These are phyloP conservation scores for Penicillium chermesinum DNA, from an alignment of 495 filamentous ascomycete genomes.

Conservation along the genomic window DNA sequence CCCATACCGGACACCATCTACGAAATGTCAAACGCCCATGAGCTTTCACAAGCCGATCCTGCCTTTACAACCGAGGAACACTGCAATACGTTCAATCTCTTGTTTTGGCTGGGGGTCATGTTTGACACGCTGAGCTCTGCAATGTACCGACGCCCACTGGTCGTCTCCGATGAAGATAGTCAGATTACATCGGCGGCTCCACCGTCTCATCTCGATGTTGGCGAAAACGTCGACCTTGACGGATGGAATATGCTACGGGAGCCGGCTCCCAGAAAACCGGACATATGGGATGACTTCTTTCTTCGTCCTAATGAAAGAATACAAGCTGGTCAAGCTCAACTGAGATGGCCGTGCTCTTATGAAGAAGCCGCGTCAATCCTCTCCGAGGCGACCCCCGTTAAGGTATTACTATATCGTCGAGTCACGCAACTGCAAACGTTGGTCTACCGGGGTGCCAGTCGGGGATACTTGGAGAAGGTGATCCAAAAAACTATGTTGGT, in stretches of 20 bases:
- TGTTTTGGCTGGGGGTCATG: constrained; percentile 50
- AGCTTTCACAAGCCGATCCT: constrained; percentile 1
- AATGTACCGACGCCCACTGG: constrained; percentile 39
- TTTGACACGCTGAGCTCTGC: constrained; percentile 45
- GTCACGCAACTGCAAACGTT: constrained; percentile 42
- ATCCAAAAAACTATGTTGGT: constrained; percentile 33
- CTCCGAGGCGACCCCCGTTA: constrained; percentile 42
- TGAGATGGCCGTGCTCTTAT: constrained; percentile 42
- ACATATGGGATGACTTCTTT: constrained; percentile 34
- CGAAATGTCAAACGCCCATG: neutral
- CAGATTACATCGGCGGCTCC: constrained; percentile 11
- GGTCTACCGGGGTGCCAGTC: constrained; percentile 21
- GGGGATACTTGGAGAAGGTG: constrained; percentile 27
- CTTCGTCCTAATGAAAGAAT: constrained; percentile 11
- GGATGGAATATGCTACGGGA: constrained; percentile 8
- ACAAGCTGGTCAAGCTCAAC: neutral
- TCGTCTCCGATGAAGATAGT: constrained; percentile 45
- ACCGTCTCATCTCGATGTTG: neutral
- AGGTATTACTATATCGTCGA: constrained; percentile 44
- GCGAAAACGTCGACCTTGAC: constrained; percentile 5
- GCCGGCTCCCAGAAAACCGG: neutral
- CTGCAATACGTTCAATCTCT: constrained; percentile 33
- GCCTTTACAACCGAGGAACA: constrained; percentile 23
- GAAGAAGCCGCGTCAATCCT: constrained; percentile 34
- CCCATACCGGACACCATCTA: neutral